Evolutionary conservation across 352 stramenopile genomes (phyloP).

Genomic region (Plasmopara muralis): DNA sequence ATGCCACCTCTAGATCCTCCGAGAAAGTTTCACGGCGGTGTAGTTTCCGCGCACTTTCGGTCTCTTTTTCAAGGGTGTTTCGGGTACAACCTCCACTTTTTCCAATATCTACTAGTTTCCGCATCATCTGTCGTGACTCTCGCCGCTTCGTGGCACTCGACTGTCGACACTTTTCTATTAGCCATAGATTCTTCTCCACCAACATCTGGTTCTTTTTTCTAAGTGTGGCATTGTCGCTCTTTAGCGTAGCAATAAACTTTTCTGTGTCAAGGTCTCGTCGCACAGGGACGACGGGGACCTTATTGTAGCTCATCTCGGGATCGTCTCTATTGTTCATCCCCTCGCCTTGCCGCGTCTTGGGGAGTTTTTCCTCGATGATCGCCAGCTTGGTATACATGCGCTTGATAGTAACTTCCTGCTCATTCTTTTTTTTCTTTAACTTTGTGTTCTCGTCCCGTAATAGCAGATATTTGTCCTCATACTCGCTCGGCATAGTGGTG

Average conservation of each 20-base stretch:
- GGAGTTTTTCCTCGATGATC: slow-evolving; percentile 82
- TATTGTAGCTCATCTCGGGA: slow-evolving; percentile 26
- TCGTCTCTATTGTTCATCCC: slow-evolving; percentile 59
- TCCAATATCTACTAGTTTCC: slow-evolving; percentile 10
- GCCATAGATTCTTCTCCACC: slow-evolving; percentile 57
- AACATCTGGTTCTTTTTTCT: slow-evolving; percentile 70
- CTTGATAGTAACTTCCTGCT: slow-evolving; percentile 87
- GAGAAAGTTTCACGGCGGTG: slow-evolving; percentile 43
- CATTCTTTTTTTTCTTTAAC: slow-evolving; percentile 90
- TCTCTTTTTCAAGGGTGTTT: slow-evolving; percentile 33
- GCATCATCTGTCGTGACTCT: background rate
- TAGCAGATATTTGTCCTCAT: slow-evolving; percentile 80
- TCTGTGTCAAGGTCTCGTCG: slow-evolving; percentile 73
- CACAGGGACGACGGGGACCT: slow-evolving; percentile 19
- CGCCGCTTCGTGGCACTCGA: slow-evolving; percentile 24
- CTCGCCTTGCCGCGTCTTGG: slow-evolving; percentile 54
- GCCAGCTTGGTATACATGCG: slow-evolving; percentile 86
- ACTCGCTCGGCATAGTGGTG: slow-evolving; percentile 45
- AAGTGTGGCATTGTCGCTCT: slow-evolving; percentile 63
- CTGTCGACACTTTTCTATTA: slow-evolving; percentile 35
- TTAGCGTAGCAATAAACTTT: slow-evolving; percentile 72
- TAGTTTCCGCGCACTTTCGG: slow-evolving; percentile 36
- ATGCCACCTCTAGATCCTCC: slow-evolving; percentile 51
- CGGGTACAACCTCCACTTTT: slow-evolving; percentile 17
- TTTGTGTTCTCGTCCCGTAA: slow-evolving; percentile 78